Base-by-base conservation (phyloP, 441 rosid species). In the Raphanus hybrid region DNA sequence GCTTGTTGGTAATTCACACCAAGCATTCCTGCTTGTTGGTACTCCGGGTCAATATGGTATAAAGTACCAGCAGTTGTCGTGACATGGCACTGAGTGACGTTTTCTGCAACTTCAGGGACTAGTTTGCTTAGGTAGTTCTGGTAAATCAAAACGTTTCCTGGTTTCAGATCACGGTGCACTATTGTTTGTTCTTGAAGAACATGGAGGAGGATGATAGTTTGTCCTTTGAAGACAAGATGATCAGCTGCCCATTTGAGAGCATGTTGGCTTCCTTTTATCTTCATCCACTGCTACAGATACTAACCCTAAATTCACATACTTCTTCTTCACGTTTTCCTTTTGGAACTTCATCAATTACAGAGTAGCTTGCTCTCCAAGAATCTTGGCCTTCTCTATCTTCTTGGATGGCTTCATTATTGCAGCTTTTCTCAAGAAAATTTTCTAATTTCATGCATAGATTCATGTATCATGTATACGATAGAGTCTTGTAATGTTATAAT, bases 211-310 rank as follows among this genome's bases (percentile, higher is more conserved):
- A 90, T n/a, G 8, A 90, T 83, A 12, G 85, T 83, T 73, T 91
- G 94, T 43, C 96, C 98, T 77, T 74, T 86, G 3, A 75, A 64
- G 72, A 88, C 73, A 27, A 91, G 83, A 84, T 91, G 78, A 45
- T 95, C 98, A 8, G 84, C 81, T 1, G 98, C 88, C 96, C 96
- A 95, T 88, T 88, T 95, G 35, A 95, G 82, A 54, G 99, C 99
- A 72, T 82, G 79, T 62, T 89, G 98, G 87, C 98, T 91, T 64
- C 88, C 87, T 80, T 86, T 90, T 23, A 20, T 93, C 97, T 65
- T 86, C 87, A 58, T 93, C 96, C 3, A 95, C 90, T 5, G 97
- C 97, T 63, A 93, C 98, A 11, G 98, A 96, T 43, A 91, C 90
- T 78, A 87, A 67, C 3, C 94, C 93, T 9, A 62, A 78, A 12